phyloP scores from a whole-genome alignment of 2,329 filamentous ascomycete genomes.

The Colletotrichum sp. region DNA sequence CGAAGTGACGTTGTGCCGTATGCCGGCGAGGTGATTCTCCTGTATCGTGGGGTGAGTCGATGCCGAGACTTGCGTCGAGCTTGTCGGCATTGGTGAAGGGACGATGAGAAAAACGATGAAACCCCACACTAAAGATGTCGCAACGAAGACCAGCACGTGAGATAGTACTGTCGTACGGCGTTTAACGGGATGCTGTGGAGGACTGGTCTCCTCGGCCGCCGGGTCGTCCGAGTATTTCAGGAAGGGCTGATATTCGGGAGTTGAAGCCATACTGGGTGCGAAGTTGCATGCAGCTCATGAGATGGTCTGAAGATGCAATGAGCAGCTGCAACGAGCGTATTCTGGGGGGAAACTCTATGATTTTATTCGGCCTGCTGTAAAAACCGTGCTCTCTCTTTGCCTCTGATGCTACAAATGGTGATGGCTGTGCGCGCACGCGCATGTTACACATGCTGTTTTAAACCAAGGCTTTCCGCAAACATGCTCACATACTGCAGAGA shows the following conservation, averaged over 20 bases:
- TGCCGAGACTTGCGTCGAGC: background rate
- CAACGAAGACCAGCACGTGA: conserved; percentile 21
- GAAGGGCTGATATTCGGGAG: conserved; percentile 23
- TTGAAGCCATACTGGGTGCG: conserved; percentile 15
- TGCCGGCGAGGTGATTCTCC: background rate
- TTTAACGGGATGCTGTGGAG: background rate
- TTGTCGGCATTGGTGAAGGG: background rate
- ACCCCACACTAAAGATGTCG: conserved; percentile 27
- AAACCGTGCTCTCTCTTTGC: background rate
- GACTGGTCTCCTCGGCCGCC: conserved; percentile 13
- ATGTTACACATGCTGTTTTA: conserved; percentile 10
- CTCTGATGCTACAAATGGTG: background rate
- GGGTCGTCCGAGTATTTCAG: conserved; percentile 23
- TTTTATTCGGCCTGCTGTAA: background rate
- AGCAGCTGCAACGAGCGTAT: accelerated
- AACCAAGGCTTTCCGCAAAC: background rate
- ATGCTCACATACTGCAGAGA: background rate
- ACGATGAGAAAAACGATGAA: conserved; percentile 20
- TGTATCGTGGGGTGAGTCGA: background rate
- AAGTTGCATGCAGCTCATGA: background rate
- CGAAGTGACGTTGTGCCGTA: conserved; percentile 24
- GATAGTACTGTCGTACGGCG: conserved; percentile 14
- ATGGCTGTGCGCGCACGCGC: background rate
- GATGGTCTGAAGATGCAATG: background rate
- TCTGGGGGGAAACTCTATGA: background rate